phyloP scores from a whole-genome alignment of 2,329 filamentous ascomycete genomes.

The Colletotrichum sp. region DNA sequence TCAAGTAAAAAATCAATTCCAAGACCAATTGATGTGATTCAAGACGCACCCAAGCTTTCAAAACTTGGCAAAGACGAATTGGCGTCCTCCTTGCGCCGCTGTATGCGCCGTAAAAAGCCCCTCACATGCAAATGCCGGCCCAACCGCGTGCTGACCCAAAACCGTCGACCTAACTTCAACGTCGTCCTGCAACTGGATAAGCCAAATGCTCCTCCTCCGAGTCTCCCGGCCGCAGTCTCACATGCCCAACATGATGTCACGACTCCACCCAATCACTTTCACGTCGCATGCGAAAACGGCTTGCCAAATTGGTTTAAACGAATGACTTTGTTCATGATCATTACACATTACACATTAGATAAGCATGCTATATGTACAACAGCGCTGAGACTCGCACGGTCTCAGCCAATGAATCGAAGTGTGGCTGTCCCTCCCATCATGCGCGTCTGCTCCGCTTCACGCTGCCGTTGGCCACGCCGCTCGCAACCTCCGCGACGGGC shows the following conservation, averaged over 20 bases:
- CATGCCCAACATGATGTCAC: not conserved
- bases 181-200: not conserved
- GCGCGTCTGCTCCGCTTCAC: constrained; percentile 11
- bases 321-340: constrained; percentile 5
- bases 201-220: not conserved
- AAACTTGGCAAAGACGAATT: not conserved
- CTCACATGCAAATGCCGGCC: not conserved
- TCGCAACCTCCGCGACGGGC: not conserved
- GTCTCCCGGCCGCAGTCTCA: not conserved
- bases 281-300: not conserved
- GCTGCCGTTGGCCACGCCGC: not conserved
- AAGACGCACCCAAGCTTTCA: not conserved
- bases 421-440: not conserved
- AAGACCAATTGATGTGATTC: not conserved
- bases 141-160: not conserved
- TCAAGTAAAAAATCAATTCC: accelerated
- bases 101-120: not conserved
- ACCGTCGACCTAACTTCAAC: not conserved
- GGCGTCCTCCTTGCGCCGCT: not conserved
- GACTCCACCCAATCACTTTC: not conserved
- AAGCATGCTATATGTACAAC: constrained; percentile 1
- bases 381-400: not conserved
- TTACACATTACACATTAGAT: constrained; percentile 12
- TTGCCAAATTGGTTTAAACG: not conserved
- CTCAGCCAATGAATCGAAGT: not conserved